Percentiles rank a stretch among this genome's conserved stretches.
Evolutionary conservation across 2,329 filamentous ascomycete genomes (phyloP).

Genomic region (Xylariaceae sp.): DNA sequence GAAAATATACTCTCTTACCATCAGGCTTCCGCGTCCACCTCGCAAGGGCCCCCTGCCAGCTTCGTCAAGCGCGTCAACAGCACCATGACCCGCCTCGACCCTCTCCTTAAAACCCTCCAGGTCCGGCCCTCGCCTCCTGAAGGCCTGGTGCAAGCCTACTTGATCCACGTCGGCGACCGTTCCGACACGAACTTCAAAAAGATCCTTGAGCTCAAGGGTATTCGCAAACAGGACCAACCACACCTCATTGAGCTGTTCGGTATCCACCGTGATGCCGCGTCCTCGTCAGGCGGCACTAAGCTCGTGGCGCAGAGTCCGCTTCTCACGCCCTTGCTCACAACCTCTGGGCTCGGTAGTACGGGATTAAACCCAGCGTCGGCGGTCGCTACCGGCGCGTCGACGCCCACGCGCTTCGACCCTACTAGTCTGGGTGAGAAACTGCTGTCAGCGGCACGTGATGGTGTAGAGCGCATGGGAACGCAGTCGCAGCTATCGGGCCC

Average conservation of each 20-base stretch:
- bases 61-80: constrained; percentile 84
- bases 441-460: constrained; percentile 81
- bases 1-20: constrained; percentile 63
- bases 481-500: constrained; percentile 32
- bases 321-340: constrained; percentile 58
- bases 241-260: constrained; percentile 80
- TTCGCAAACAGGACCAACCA: constrained; percentile 75
- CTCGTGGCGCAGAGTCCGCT: constrained; percentile 66
- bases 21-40: constrained; percentile 39
- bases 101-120: constrained; percentile 92
- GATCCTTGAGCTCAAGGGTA: constrained; percentile 90
- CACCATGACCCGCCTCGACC: constrained; percentile 81
- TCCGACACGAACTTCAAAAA: constrained; percentile 95
- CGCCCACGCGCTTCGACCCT: constrained; percentile 62
- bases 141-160: constrained; percentile 91
- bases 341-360: constrained; percentile 35
- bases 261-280: constrained; percentile 65
- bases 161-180: constrained; percentile 92
- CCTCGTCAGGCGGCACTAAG: constrained; percentile 57
- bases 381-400: constrained; percentile 29
- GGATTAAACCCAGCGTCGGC: constrained; percentile 35
- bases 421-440: constrained; percentile 79
- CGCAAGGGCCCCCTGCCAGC: constrained; percentile 43
- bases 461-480: constrained; percentile 69
- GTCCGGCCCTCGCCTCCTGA: constrained; percentile 87